Evolutionary conservation across 2,329 filamentous ascomycete genomes (phyloP).

Genomic region (Apiospora sp.): DNA sequence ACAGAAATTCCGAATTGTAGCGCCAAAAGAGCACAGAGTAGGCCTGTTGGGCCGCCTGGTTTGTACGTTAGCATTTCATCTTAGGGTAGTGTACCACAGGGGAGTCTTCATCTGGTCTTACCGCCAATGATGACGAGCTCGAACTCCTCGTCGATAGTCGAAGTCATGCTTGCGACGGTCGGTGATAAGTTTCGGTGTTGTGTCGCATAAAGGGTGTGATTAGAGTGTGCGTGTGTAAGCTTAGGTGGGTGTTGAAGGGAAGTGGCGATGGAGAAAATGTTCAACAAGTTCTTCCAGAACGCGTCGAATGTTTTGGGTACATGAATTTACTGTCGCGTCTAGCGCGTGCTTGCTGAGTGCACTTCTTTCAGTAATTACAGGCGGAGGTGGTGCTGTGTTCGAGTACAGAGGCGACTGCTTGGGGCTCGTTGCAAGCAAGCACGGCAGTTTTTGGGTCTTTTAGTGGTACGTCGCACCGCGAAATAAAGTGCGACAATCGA

Average conservation of each 20-base stretch:
- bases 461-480: too few species aligned
- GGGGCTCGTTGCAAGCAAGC: too few species aligned
- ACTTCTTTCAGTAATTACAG: too few species aligned
- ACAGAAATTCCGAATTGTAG: constrained; percentile 51
- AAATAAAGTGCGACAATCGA: too few species aligned
- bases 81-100: too few species aligned
- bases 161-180: neutral
- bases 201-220: neutral
- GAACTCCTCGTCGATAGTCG: constrained; percentile 29
- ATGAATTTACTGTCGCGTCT: neutral
- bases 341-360: too few species aligned
- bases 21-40: constrained; percentile 53
- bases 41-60: constrained; percentile 54
- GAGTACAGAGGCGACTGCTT: too few species aligned
- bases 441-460: too few species aligned
- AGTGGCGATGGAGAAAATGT: neutral
- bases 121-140: constrained; percentile 49
- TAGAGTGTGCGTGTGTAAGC: neutral
- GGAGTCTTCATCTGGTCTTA: constrained; percentile 29
- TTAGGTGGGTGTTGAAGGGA: neutral
- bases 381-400: too few species aligned
- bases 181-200: neutral
- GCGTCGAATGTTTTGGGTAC: neutral
- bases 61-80: constrained; percentile 23
- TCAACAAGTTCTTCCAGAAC: too few species aligned